A percentile compares a stretch with the other conserved stretches of the same genome.
Conservation (phyloP, 345 rosid species). For the Populus euphratica region DNA sequence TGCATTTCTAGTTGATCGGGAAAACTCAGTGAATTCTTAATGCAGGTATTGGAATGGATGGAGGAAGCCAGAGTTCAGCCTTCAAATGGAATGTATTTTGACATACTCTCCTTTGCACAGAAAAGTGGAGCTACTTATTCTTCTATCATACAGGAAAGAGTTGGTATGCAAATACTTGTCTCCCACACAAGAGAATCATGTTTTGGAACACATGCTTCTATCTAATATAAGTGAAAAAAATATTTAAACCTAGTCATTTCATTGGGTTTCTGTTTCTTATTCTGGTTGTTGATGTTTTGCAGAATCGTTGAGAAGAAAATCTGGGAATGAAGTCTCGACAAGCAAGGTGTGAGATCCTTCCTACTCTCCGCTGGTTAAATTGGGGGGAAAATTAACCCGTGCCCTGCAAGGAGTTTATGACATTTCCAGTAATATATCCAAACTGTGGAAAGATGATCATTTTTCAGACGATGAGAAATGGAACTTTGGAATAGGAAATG, state of each 20-base stretch:
- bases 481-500: neutral
- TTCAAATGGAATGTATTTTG: constrained; percentile 59
- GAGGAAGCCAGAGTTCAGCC: constrained; percentile 63
- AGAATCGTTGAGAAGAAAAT: constrained; percentile 37
- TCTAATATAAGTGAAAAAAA: neutral
- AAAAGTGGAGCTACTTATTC: constrained; percentile 63
- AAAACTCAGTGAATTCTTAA: neutral
- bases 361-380: neutral
- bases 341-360: neutral
- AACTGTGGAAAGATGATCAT: neutral
- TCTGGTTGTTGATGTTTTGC: constrained; percentile 2
- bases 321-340: constrained; percentile 16
- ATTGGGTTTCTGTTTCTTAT: neutral
- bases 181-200: constrained; percentile 6
- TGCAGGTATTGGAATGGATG: constrained; percentile 89
- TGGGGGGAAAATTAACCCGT: neutral
- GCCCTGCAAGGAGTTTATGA: neutral
- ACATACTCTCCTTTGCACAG: constrained; percentile 60
- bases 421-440: neutral
- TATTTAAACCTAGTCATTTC: neutral
- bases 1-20: neutral
- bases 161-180: constrained; percentile 46
- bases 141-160: constrained; percentile 45
- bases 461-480: neutral
- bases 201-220: neutral